Conservation (phyloP, 139 green algal genomes). For the Coelastrella sp. region DNA sequence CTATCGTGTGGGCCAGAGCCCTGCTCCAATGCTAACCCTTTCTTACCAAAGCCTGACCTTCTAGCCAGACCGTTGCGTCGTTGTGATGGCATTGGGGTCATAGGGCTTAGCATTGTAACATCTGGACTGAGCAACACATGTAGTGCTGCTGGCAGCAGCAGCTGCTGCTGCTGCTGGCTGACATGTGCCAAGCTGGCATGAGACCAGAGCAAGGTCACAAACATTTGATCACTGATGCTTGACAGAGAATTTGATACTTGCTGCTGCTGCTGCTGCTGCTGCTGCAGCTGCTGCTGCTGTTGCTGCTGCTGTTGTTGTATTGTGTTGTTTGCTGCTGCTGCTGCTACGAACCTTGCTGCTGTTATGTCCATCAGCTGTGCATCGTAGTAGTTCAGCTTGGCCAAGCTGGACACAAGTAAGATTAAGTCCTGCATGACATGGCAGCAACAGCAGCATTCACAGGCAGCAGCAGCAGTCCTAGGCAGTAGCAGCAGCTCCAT, state of each 20-base stretch:
- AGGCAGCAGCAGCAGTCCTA: background rate
- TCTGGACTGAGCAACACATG: background rate
- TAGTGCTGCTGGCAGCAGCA: conserved; percentile 21
- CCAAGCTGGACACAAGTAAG: background rate
- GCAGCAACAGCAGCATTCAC: background rate
- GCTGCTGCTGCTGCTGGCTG: background rate
- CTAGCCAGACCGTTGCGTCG: no score
- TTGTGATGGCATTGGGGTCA: no score
- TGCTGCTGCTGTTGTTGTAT: background rate
- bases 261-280: conserved; percentile 1
- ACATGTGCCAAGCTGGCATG: conserved; percentile 7
- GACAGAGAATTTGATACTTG: background rate
- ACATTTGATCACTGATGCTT: background rate
- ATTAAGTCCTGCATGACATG: background rate
- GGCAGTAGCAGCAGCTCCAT: background rate
- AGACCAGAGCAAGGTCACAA: conserved; percentile 6
- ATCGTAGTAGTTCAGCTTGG: background rate
- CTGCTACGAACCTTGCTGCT: background rate
- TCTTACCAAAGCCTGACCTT: no score
- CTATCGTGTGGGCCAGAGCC: no score
- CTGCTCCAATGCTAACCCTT: no score
- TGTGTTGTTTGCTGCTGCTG: background rate
- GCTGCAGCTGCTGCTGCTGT: background rate
- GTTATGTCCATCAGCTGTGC: background rate
- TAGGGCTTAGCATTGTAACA: no score